Base-by-base conservation (phyloP, 2,329 filamentous ascomycete genomes). In the Arthroderma sp. region DNA sequence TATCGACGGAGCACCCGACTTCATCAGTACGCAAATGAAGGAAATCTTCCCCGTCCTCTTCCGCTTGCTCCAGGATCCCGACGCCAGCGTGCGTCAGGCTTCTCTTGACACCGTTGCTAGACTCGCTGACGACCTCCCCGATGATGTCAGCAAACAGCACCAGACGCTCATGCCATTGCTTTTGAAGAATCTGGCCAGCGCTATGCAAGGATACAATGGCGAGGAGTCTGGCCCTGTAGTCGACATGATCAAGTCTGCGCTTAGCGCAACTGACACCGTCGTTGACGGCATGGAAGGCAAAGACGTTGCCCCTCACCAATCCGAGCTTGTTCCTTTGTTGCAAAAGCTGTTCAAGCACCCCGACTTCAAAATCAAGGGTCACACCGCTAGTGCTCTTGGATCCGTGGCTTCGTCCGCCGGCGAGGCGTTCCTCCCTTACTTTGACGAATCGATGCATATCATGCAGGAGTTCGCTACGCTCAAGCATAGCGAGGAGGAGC, bases 1-100 rank as follows among this genome's bases (percentile, higher is more conserved):
- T 65, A 91, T 95, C 56, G 93, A 97, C 77, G 93, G 93, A 65
- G 91, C 93, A 31, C 93, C 93, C 15, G 93, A 98, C 72, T 98
- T 97, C 74, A 90, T 97, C 67, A 89, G 88, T 62, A 95, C 91
- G 19, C 93, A 98, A 74, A 82, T 97, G 61, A 80, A 86, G 67
- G 81, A 86, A 63, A 86, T 97, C 63, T 82, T 97, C 70, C 93
- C 93, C 53, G 79, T 88, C 64, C 84, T 97, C 59, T 79, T 96
- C 58, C 84, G 83, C 66, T 80, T 97, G 7, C 82, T 98, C 39
- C 72, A 89, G 68, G 93, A 98, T 68, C 77, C 81, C n/a, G 87
- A 94, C 63, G 79, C 83, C 64, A 84, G 84, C 65, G 93, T 98
- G 59, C 84, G 93, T 60, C 87, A 90, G 70, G 89, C 91, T 54